A percentile compares a stretch with the other conserved stretches of the same genome.
Evolutionary conservation across 139 green algal genomes (phyloP).

Genomic region (Pseudopediastrum boryanum): DNA sequence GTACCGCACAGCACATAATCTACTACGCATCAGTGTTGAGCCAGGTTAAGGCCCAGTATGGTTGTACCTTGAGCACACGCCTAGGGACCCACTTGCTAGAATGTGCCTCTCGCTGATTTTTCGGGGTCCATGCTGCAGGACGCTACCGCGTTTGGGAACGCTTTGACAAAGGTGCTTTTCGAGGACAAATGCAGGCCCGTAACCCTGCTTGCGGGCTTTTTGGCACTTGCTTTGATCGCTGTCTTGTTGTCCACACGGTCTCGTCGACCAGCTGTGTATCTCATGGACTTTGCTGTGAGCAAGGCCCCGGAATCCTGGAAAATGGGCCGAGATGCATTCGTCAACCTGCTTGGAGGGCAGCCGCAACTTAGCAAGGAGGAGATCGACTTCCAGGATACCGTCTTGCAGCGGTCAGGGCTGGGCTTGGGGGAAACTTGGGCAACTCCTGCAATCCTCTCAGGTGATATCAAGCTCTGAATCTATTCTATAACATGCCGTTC

Average conservation of each 20-base stretch:
- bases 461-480: neutral
- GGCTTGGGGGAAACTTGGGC: conserved; percentile 82
- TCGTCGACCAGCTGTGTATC: conserved; percentile 66
- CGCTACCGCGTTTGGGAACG: too few species aligned
- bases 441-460: neutral
- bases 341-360: neutral
- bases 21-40: neutral
- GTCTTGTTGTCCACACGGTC: neutral
- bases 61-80: too few species aligned
- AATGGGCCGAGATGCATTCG: neutral
- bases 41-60: too few species aligned
- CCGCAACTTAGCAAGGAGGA: conserved; percentile 51
- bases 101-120: neutral
- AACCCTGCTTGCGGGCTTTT: neutral
- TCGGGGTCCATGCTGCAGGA: neutral
- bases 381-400: conserved; percentile 90
- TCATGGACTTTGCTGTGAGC: conserved; percentile 78
- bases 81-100: too few species aligned
- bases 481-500: too few species aligned
- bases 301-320: conserved; percentile 45
- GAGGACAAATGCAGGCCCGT: neutral
- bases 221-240: neutral
- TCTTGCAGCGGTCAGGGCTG: conserved; percentile 82
- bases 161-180: neutral
- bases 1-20: neutral